These are phyloP conservation scores for Nemania sp. DNA, from an alignment of 2,329 filamentous ascomycete genomes.

Conservation along the genomic window DNA sequence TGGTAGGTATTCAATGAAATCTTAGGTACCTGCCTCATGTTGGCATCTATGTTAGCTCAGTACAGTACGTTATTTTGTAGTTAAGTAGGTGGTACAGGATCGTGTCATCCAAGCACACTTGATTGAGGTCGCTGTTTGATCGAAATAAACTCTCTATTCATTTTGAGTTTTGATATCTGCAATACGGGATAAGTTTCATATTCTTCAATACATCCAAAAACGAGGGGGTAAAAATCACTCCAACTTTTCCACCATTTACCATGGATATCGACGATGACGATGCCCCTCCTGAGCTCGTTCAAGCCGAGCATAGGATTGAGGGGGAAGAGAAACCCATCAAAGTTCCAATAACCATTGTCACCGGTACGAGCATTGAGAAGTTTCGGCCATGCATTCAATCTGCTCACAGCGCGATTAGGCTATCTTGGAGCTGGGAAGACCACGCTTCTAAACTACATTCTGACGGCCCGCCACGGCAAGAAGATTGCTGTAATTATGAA, in stretches of 20 bases:
- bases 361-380: slow-evolving; percentile 52
- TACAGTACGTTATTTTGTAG: too few species aligned
- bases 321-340: slow-evolving; percentile 58
- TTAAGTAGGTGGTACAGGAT: too few species aligned
- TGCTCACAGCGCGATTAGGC: slow-evolving; percentile 53
- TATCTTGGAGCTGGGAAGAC: slow-evolving; percentile 97
- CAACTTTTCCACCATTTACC: neutral
- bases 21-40: too few species aligned
- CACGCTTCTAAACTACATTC: slow-evolving; percentile 91
- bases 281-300: slow-evolving; percentile 63
- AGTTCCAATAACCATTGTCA: slow-evolving; percentile 85
- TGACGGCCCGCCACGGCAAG: slow-evolving; percentile 94
- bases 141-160: too few species aligned
- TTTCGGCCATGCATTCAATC: neutral
- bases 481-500: slow-evolving; percentile 98
- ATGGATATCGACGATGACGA: slow-evolving; percentile 72
- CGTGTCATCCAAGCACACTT: too few species aligned
- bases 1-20: too few species aligned
- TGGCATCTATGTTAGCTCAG: too few species aligned
- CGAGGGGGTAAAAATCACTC: neutral
- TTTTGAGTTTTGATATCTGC: too few species aligned
- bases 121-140: too few species aligned
- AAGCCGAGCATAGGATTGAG: slow-evolving; percentile 39
- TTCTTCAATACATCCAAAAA: neutral
- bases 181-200: too few species aligned